Evolutionary conservation across 2,329 filamentous ascomycete genomes (phyloP), one percentile per base, ranked within the genome.

Genomic region (Coniochaeta hoffmannii): DNA sequence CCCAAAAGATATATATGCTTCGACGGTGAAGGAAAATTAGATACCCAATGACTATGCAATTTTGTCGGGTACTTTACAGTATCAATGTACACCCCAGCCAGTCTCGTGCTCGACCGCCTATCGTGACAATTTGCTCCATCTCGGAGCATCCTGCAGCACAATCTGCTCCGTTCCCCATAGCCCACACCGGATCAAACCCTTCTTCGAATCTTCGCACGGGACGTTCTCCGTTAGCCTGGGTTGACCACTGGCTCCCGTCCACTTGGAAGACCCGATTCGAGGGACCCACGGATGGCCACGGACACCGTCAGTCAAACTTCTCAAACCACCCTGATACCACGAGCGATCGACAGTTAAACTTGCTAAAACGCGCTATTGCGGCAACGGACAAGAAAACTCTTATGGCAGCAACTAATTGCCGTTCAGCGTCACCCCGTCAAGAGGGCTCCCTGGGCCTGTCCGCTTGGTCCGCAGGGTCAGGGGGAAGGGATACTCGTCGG

Each of bases 401-500:
- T 22, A 46, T 28, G 22, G 22, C 41, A 51, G 15, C 24, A 19
- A 12, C 61, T 69, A 71, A 56, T 67, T 71, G 17, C 73, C 73
- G 59, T 76, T 76, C 28, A 74, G 64, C 50, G 71, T 68, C 10
- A 73, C 63, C 11, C 67, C 67, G 34, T 76, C 73, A 9, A 76
- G 66, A n/a, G 74, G 73, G 31, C 71, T 75, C 35, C 64, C 69
- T 12, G 66, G 63, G 38, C 65, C 71, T 4, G 73, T 68, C 15
- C 75, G 76, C 73, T 82, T 81, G 17, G 74, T 73, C 61, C 80
- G 76, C 57, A 84, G 72, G 7, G 80, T 83, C 59, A 84, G 68
- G 26, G 81, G 80, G 70, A 83, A 84, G 1, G 79, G 77, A 61
- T 83, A 83, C 66, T 84, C 81, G n/a, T 84, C 93, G 0, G 88